Evolutionary conservation across 1,284 basidiomycete species (phyloP).

Genomic region (Puccinia horiana): DNA sequence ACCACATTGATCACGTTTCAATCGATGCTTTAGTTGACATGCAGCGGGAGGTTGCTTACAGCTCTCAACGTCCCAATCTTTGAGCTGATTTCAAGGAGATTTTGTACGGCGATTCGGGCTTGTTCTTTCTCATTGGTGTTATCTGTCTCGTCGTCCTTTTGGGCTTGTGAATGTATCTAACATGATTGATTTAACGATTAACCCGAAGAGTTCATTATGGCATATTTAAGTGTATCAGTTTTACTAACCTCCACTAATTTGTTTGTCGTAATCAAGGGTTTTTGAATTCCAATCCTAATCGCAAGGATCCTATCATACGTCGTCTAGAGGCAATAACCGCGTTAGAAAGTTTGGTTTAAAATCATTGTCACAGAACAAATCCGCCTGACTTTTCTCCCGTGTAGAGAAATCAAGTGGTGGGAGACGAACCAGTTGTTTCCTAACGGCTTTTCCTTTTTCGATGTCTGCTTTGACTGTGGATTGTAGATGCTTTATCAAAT

Average conservation of each 20-base stretch:
- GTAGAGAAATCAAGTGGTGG: conserved; percentile 55
- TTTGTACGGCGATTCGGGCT: neutral
- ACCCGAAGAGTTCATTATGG: neutral
- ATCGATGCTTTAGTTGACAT: neutral
- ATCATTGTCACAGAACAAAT: conserved; percentile 12
- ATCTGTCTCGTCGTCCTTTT: neutral
- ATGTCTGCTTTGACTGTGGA: conserved; percentile 66
- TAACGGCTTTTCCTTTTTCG: conserved; percentile 74
- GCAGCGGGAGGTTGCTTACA: neutral
- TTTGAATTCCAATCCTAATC: conserved; percentile 83
- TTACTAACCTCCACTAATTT: neutral
- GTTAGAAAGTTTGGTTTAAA: too few species aligned
- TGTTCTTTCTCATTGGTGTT: neutral
- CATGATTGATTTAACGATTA: neutral
- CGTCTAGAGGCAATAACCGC: conserved; percentile 61
- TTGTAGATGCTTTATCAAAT: conserved; percentile 66
- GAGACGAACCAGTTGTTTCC: conserved; percentile 70
- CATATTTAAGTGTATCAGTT: neutral
- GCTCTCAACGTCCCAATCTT: conserved; percentile 1
- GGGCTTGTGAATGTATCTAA: neutral
- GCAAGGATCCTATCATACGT: conserved; percentile 83
- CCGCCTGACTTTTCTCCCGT: too few species aligned
- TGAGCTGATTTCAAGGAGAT: conserved; percentile 2
- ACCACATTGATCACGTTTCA: neutral
- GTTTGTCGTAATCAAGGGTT: conserved; percentile 70